These are phyloP conservation scores for Dichotomopilus funicola DNA, from an alignment of 2,329 filamentous ascomycete genomes.

Conservation along the genomic window DNA sequence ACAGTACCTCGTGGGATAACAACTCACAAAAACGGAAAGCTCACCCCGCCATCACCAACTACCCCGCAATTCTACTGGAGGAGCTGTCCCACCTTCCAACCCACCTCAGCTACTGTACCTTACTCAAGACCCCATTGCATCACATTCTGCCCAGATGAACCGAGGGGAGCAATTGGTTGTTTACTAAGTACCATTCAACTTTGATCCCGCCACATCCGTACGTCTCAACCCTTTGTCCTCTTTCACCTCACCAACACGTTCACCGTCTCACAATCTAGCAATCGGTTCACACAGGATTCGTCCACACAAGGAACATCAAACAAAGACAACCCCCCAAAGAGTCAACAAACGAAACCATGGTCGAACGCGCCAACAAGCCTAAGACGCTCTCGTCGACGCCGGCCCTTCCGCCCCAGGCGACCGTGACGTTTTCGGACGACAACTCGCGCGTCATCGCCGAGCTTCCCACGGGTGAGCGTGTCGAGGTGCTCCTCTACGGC, in stretches of 20 bases:
- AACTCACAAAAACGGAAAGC: too few species aligned
- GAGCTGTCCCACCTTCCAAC: too few species aligned
- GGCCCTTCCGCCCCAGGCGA: conserved; percentile 65
- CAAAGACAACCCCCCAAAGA: background rate
- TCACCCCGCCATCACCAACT: too few species aligned
- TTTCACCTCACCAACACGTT: background rate
- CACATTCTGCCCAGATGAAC: too few species aligned
- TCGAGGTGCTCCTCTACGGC: conserved; percentile 81
- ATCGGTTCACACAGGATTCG: background rate
- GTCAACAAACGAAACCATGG: conserved; percentile 41
- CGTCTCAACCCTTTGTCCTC: too few species aligned
- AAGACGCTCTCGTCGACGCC: conserved; percentile 72
- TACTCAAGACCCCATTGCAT: too few species aligned
- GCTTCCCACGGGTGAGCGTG: conserved; percentile 78
- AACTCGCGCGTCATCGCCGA: conserved; percentile 68
- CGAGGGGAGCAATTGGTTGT: too few species aligned
- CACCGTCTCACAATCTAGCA: background rate
- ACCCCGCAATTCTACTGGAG: too few species aligned
- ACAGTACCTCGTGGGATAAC: too few species aligned
- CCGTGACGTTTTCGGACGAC: conserved; percentile 66
- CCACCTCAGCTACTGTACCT: too few species aligned
- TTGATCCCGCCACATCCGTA: background rate
- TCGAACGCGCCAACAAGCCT: conserved; percentile 79
- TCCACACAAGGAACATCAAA: background rate
- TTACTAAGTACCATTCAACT: background rate